Conservation (phyloP, 768 basidiomycete genomes). For the Lentinula guzmanii region DNA sequence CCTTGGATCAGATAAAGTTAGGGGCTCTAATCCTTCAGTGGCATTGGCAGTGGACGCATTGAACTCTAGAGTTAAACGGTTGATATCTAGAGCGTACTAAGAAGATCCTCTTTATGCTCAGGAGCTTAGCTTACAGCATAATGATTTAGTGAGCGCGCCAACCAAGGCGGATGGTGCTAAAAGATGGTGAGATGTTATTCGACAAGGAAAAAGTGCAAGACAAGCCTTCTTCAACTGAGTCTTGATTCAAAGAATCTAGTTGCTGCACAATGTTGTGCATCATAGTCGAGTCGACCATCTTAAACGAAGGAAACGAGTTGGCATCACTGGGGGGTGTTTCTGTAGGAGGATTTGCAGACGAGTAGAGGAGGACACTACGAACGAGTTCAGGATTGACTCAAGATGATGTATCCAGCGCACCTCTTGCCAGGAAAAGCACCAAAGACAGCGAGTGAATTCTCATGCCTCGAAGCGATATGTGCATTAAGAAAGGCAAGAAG, state of each 20-base stretch:
- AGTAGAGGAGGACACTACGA: constrained; percentile 69
- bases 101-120: neutral
- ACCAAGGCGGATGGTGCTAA: constrained; percentile 69
- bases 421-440: constrained; percentile 83
- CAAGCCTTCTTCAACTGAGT: constrained; percentile 46
- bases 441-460: constrained; percentile 90
- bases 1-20: constrained; percentile 29
- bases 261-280: constrained; percentile 56
- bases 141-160: constrained; percentile 83
- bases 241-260: constrained; percentile 38
- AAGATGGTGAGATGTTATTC: constrained; percentile 12
- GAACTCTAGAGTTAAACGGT: constrained; percentile 27
- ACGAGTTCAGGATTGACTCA: constrained; percentile 7
- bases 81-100: constrained; percentile 27
- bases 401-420: constrained; percentile 29
- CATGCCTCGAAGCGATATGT: constrained; percentile 85
- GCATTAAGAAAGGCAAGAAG: constrained; percentile 89
- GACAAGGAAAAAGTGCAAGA: constrained; percentile 4
- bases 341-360: constrained; percentile 45
- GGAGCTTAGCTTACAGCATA: constrained; percentile 65
- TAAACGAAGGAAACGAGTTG: constrained; percentile 84
- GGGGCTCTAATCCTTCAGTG: constrained; percentile 22
- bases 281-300: constrained; percentile 64
- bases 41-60: constrained; percentile 22
- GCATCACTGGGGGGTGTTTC: constrained; percentile 48